Conservation (phyloP, 352 stramenopile species). For the Phytophthora foliorum region DNA sequence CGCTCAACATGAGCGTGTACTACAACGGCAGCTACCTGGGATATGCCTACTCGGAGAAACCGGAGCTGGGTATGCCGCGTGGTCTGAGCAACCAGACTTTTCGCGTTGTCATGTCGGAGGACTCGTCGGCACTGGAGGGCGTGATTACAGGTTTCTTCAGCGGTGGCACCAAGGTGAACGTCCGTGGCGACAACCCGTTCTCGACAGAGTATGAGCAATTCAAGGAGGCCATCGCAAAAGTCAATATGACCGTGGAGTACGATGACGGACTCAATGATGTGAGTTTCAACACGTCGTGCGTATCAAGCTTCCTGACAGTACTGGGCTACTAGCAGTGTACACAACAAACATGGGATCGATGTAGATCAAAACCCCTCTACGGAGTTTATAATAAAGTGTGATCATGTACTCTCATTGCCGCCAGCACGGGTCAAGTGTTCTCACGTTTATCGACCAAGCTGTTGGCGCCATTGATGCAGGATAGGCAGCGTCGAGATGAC, state of each 20-base stretch:
- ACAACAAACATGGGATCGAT: not conserved
- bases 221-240: slow-evolving; percentile 41
- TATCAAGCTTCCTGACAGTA: slow-evolving; percentile 40
- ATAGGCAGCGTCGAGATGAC: slow-evolving; percentile 2
- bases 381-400: slow-evolving; percentile 15
- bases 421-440: too few species aligned
- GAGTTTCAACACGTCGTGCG: slow-evolving; percentile 41
- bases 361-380: too few species aligned
- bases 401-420: not conserved
- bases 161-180: slow-evolving; percentile 50
- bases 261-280: slow-evolving; percentile 52
- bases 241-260: slow-evolving; percentile 69
- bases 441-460: too few species aligned
- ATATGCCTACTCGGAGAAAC: slow-evolving; percentile 57
- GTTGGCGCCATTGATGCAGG: too few species aligned
- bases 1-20: slow-evolving; percentile 77
- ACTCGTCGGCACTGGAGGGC: slow-evolving; percentile 34
- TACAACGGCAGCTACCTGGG: slow-evolving; percentile 68
- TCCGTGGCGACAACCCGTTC: slow-evolving; percentile 55
- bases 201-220: slow-evolving; percentile 48
- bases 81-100: slow-evolving; percentile 55
- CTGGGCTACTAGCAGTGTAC: slow-evolving; percentile 24
- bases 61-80: slow-evolving; percentile 54
- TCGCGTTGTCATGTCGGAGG: slow-evolving; percentile 52
- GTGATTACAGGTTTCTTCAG: slow-evolving; percentile 55